These are phyloP conservation scores for Lecanicillium sp. DNA, from an alignment of 2,329 filamentous ascomycete species.

Conservation along the genomic window DNA sequence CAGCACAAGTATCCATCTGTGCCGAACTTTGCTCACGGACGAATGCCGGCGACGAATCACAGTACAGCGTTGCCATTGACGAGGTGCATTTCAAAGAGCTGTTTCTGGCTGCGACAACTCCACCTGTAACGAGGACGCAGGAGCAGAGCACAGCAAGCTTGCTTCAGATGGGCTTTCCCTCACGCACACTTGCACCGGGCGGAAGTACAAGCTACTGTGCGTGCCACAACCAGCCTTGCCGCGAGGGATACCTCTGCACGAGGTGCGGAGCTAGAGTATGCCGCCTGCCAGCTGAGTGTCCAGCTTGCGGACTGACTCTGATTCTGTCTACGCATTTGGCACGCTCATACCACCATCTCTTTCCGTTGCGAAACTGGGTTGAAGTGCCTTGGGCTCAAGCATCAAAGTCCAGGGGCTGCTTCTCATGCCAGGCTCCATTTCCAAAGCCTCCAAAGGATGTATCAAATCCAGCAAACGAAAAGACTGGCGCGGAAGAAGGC, in stretches of 20 bases:
- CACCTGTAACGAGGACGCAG: slow-evolving; percentile 66
- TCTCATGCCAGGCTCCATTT: slow-evolving; percentile 68
- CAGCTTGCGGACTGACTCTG: slow-evolving; percentile 81
- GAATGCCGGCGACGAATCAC: slow-evolving; percentile 66
- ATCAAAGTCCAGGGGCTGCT: slow-evolving; percentile 55
- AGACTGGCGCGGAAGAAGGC: slow-evolving; percentile 8
- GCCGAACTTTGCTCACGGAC: slow-evolving; percentile 81
- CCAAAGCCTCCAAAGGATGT: slow-evolving; percentile 36
- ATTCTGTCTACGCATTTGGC: slow-evolving; percentile 91
- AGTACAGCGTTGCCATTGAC: slow-evolving; percentile 80
- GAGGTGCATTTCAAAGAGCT: slow-evolving; percentile 72
- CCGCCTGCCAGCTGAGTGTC: slow-evolving; percentile 81
- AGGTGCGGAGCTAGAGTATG: slow-evolving; percentile 86
- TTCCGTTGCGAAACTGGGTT: slow-evolving; percentile 82
- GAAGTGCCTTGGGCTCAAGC: slow-evolving; percentile 81
- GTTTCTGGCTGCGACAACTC: slow-evolving; percentile 81
- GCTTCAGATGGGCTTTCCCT: slow-evolving; percentile 98
- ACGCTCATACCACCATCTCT: slow-evolving; percentile 87
- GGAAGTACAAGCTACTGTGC: slow-evolving; percentile 70
- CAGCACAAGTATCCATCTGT: slow-evolving; percentile 88
- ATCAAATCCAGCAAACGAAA: slow-evolving; percentile 14
- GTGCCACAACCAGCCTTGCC: slow-evolving; percentile 74
- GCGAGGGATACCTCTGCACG: slow-evolving; percentile 86
- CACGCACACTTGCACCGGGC: slow-evolving; percentile 63
- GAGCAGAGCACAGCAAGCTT: slow-evolving; percentile 55